phyloP scores from a whole-genome alignment of 441 rosid genomes.

The Hura crepitans region DNA sequence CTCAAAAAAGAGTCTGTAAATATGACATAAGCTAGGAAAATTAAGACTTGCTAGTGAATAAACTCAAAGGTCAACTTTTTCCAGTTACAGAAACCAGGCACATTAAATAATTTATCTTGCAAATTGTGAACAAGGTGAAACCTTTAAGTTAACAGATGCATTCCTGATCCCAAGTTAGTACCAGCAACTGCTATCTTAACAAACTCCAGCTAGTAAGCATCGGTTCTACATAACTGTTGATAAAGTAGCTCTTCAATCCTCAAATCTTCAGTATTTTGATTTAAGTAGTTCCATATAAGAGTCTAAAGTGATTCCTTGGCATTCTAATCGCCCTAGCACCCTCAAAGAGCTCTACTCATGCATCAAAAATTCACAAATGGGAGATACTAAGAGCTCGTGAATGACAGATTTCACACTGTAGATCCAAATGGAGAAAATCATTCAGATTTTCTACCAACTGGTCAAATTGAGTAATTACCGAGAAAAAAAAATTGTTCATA shows the following conservation, averaged over 20 bases:
- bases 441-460: not conserved
- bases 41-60: too few species aligned
- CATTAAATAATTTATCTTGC: too few species aligned
- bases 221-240: not conserved
- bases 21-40: too few species aligned
- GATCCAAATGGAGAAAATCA: not conserved
- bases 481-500: not conserved
- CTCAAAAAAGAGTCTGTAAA: too few species aligned
- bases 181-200: too few species aligned
- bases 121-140: not conserved
- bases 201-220: not conserved
- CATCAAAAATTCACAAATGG: not conserved
- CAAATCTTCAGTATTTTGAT: not conserved
- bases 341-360: slow-evolving; percentile 1
- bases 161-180: not conserved
- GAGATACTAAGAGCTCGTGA: too few species aligned
- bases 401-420: not conserved
- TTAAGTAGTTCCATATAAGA: too few species aligned
- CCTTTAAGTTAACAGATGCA: not conserved
- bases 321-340: not conserved
- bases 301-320: not conserved
- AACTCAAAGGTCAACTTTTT: too few species aligned
- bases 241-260: not conserved
- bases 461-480: not conserved
- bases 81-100: too few species aligned